Evolutionary conservation across 495 filamentous ascomycete species (phyloP).

Genomic region (Xylaria curta): DNA sequence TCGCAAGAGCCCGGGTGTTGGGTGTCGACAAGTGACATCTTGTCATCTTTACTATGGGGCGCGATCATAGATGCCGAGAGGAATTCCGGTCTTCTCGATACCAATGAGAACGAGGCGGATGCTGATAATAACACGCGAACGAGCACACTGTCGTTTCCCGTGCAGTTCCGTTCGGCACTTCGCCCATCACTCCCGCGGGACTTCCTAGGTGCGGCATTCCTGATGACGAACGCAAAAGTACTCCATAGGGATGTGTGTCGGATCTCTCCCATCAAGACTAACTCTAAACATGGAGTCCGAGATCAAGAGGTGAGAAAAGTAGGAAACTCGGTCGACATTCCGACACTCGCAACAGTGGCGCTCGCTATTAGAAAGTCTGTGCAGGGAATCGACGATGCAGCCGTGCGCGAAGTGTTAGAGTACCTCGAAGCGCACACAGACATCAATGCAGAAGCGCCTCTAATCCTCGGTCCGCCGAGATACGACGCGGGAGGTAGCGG

Average conservation of each 20-base stretch:
- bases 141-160: conserved; percentile 37
- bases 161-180: conserved; percentile 36
- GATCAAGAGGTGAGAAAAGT: background rate
- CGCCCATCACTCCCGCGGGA: conserved; percentile 27
- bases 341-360: conserved; percentile 1
- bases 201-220: conserved; percentile 40
- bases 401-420: conserved; percentile 27
- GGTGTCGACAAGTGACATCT: conserved; percentile 39
- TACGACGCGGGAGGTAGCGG: conserved; percentile 42
- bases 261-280: background rate
- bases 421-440: conserved; percentile 28
- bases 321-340: background rate
- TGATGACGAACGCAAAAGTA: conserved; percentile 34
- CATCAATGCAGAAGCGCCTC: conserved; percentile 19
- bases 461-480: conserved; percentile 52
- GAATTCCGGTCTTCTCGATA: background rate
- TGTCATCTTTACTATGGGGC: conserved; percentile 39
- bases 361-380: conserved; percentile 23
- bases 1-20: conserved; percentile 23
- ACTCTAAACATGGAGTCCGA: background rate
- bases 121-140: background rate
- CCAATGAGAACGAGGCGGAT: background rate
- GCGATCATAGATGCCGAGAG: conserved; percentile 30
- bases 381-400: conserved; percentile 26
- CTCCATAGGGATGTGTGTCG: conserved; percentile 26